phyloP scores from a whole-genome alignment of 75 land plant genomes.

The Picea sitchensis region DNA sequence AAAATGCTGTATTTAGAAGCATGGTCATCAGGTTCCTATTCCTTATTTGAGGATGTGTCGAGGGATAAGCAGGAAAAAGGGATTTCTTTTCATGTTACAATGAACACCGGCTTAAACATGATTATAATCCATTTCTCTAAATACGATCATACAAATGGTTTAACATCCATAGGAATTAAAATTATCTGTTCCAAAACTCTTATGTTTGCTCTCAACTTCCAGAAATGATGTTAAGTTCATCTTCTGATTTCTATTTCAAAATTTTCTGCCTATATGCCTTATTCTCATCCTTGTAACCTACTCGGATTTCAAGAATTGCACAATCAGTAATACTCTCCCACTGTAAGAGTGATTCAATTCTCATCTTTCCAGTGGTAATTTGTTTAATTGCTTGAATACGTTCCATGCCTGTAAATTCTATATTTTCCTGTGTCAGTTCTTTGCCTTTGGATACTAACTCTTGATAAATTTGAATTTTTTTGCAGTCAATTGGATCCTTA shows the following conservation, averaged over 20 bases:
- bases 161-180: background rate
- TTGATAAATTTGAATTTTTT: constrained; percentile 3
- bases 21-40: background rate
- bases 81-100: background rate
- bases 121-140: background rate
- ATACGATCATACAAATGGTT: background rate
- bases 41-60: background rate
- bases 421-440: constrained; percentile 6
- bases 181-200: background rate
- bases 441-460: constrained; percentile 1
- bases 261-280: background rate
- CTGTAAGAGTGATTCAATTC: background rate
- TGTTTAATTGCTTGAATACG: background rate
- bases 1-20: too few relatives aligned
- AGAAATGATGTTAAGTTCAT: background rate
- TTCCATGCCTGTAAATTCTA: background rate
- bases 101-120: background rate
- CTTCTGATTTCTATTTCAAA: background rate
- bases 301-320: background rate
- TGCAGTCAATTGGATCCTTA: constrained; percentile 65
- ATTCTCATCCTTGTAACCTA: background rate
- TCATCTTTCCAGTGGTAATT: background rate
- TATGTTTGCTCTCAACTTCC: too few relatives aligned
- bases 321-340: background rate
- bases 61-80: background rate